Conservation (phyloP, 176 grass and related monocot species). For the Carex pumila region DNA sequence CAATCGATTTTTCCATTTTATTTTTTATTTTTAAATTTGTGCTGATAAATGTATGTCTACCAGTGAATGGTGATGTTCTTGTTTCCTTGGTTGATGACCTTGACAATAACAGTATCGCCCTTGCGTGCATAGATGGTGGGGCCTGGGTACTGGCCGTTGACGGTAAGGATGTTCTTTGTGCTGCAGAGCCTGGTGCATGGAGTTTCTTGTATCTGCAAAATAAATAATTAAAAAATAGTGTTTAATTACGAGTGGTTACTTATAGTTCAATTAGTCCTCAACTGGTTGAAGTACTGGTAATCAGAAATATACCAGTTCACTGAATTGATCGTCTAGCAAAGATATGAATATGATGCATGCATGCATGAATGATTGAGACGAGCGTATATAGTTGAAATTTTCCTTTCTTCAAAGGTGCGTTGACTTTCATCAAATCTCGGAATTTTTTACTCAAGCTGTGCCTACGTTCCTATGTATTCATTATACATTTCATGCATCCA, state of each 20-base stretch:
- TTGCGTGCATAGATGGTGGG: constrained; percentile 59
- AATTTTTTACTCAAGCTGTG: not conserved
- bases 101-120: constrained; percentile 42
- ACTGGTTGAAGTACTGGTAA: not conserved
- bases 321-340: too few relatives aligned
- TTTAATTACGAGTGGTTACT: not conserved
- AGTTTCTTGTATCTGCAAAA: constrained; percentile 47
- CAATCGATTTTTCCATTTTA: not conserved
- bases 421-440: not conserved
- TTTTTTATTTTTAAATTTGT: too few relatives aligned
- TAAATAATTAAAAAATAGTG: not conserved
- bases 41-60: constrained; percentile 16
- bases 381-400: not conserved
- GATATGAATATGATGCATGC: too few relatives aligned
- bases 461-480: not conserved
- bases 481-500: not conserved
- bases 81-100: constrained; percentile 52
- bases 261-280: not conserved
- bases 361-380: not conserved
- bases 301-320: not conserved
- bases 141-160: constrained; percentile 63
- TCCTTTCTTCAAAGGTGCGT: not conserved
- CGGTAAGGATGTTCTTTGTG: constrained; percentile 53
- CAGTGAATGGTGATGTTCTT: constrained; percentile 79
- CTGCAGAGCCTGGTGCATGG: constrained; percentile 45